A percentile compares a stretch with the other conserved stretches of the same genome.
Conservation (phyloP, 2,329 filamentous ascomycete genomes). For the Calycina herbarum region DNA sequence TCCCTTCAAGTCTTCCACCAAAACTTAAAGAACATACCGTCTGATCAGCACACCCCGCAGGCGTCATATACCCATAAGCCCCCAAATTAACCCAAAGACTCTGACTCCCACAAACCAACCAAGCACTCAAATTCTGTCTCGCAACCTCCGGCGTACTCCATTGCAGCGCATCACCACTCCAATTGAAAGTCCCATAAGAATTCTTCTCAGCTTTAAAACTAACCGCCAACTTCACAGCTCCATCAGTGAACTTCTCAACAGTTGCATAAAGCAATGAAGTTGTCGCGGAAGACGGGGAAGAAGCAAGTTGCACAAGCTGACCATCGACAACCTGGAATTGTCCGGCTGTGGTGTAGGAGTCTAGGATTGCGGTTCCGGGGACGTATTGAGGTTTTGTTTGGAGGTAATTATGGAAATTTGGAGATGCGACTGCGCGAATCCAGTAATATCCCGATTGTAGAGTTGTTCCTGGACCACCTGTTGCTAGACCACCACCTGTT, state of each 20-base stretch:
- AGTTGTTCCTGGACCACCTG: constrained; percentile 42
- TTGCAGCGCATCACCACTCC: constrained; percentile 57
- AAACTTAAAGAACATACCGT: constrained; percentile 44
- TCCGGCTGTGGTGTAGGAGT: constrained; percentile 52
- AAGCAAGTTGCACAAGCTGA: constrained; percentile 44
- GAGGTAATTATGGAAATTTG: constrained; percentile 58
- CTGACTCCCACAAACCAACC: constrained; percentile 57
- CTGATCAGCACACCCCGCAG: constrained; percentile 54
- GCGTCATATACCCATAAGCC: constrained; percentile 58
- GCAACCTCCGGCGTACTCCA: constrained; percentile 51
- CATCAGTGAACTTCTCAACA: constrained; percentile 43
- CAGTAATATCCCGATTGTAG: constrained; percentile 49
- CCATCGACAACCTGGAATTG: constrained; percentile 57
- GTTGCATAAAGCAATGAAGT: constrained; percentile 28
- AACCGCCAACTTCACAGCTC: constrained; percentile 47
- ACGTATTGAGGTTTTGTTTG: constrained; percentile 47
- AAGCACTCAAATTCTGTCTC: constrained; percentile 57
- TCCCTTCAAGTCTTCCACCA: too few relatives aligned
- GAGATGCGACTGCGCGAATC: constrained; percentile 57
- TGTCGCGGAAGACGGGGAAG: constrained; percentile 18
- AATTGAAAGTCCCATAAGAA: constrained; percentile 56
- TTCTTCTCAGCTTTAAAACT: constrained; percentile 53
- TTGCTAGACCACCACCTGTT: constrained; percentile 28
- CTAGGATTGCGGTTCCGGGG: constrained; percentile 51
- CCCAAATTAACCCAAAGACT: constrained; percentile 58